Base-by-base conservation (phyloP, 192 early-diverging fungal genomes). In the Coemansia furcata region DNA sequence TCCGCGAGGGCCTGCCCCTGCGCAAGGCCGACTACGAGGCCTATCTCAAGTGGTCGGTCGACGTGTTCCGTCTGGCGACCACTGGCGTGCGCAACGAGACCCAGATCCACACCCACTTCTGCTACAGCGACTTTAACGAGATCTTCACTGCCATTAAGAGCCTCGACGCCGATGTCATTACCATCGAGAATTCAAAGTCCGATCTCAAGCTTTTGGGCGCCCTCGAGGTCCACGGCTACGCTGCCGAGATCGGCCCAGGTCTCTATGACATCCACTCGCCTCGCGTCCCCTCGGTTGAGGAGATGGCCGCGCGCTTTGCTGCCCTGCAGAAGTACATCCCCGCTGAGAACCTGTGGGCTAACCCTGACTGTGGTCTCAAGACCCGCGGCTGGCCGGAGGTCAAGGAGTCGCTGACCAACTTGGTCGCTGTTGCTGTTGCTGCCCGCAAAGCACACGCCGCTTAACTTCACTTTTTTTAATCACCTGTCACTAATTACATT, bases 91-190 rank as follows among this genome's bases (percentile, higher is more conserved):
- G 75, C 33, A 87, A 94, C 76, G 86, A 86, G 44, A 96, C 94
- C 44, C 95, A 98, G 86, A 96, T 99, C 82, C 97, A 98, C 89
- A 91, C 92, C 55, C 96, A 98, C 85, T 95, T 99, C 90, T 99
- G 97, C 86, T 99, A 99, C 90, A 91, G 89, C 79, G 97, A 99
- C 82, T 99, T 99, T 82, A 93, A 98, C 83, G 96, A 96, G 85
- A 99, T 99, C 76, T 95, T 99, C 85, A 87, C 89, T 46, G 89
- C 95, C 33, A 98, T 99, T 84, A 82, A 90, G 71, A 86, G 84
- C 78, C 83, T 98, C 63, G 97, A 98, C 86, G 95, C 92, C 62
- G 96, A 99, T 85, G 94, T 94, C 55, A 92, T 99, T 73, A 97
- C 97, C 40, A 98, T 99, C 75, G 97, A 99, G 80, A 96, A 94